Base-by-base conservation (phyloP, 2,329 filamentous ascomycete species). In the Microdochium nivale region DNA sequence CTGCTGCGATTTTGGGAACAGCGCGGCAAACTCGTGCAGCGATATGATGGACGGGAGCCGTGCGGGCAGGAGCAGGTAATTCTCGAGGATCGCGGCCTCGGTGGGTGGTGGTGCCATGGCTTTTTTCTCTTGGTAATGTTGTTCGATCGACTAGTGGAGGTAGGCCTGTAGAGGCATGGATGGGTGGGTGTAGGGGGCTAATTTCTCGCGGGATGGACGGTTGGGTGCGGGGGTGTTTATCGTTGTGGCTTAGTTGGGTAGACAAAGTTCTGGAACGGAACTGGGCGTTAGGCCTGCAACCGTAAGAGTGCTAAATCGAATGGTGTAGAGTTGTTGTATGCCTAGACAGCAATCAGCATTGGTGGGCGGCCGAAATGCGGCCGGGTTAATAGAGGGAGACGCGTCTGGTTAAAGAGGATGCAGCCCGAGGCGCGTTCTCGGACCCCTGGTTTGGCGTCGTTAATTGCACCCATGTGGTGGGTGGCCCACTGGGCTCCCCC, bases 31-130 rank as follows among this genome's bases (percentile, higher is more conserved):
- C 57, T 89, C 80, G 52, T 83, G 76, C 47, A 90, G 77, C 8
- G 88, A 84, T 58, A 90, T 74, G 62, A 90, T 80, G 56, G 85
- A 79, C 43, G 87, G 84, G 35, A 95, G 75, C 25, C 86, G 78
- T 8, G 89, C 84, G 13, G 90, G 87, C 27, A 85, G 77, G 33
- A 95, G 79, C 53, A 95, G 81, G 66, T 92, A 95, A 67, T 86
- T 85, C 61, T 77, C 77, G 49, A 95, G 79, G 57, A 95, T 87
- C 25, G 82, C 79, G 52, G 80, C 75, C 71, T 95, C 90, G 46
- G 83, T 85, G 9, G 86, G 84, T n/a, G n/a, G n/a, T n/a, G n/a
- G n/a, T 3, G 87, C 74, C 86, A 90, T 90, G 54, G 56, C 72
- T 51, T 30, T 5, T 5, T n/a, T n/a, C n/a, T n/a, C n/a, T 30